Evolutionary conservation across 2,329 filamentous ascomycete genomes (phyloP), one percentile per base, ranked within the genome.

Genomic region (Xylaria arbuscula): DNA sequence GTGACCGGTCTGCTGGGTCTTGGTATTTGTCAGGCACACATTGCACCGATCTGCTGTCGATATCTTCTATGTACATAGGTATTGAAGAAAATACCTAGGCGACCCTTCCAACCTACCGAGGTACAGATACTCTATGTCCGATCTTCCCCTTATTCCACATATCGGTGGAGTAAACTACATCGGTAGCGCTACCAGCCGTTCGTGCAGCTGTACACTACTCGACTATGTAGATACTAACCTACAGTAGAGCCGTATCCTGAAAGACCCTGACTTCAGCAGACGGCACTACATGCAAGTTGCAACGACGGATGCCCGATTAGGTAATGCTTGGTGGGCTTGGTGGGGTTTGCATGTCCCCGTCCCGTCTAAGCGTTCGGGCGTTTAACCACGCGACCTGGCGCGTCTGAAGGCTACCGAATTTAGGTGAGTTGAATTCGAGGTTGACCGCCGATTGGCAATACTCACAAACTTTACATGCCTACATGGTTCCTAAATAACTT

Each of bases 321-420:
- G 58, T 54, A 38, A 63, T 47, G 8, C 9, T 2, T 17, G 51
- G 38, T 57, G 54, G 54, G 34, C 5, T 58, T 42, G 8, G 59
- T 47, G 40, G 62, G 45, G 50, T 45, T n/a, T 40, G 34, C 34
- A 56, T 24, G 32, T 54, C 51, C 51, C 36, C 17, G 40, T 45
- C 40, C 4, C 13, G 17, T 11, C 40, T 50, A 3, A 8, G 28
- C 36, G 15, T 32, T 15, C 7, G 48, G 7, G 48, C 47, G 38
- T 22, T 10, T 19, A 42, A 53, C 3, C 13, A 42, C 62, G 67
- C 67, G 67, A 40, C 48, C 5, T 42, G 50, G 50, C 64, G 60
- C 67, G 67, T 66, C 63, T 38, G 32, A 42, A 61, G 51, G 15
- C 50, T 15, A 34, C 40, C 28, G 28, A 56, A 48, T 56, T 64